These are phyloP conservation scores for Globisporangium middletonii DNA, from an alignment of 352 stramenopile genomes.

Conservation along the genomic window DNA sequence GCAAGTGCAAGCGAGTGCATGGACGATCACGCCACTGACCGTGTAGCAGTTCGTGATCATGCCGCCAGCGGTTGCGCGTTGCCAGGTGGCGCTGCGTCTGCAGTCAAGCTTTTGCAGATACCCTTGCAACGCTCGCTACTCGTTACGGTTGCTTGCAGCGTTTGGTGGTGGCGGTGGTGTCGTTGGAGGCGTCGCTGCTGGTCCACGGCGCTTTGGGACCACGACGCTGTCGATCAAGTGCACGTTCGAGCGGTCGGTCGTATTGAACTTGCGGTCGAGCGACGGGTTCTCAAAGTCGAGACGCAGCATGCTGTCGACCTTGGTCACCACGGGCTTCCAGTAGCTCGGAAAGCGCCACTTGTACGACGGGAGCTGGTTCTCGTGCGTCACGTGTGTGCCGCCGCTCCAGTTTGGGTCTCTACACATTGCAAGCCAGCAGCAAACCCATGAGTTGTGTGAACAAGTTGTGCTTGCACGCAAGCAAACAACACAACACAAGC, in stretches of 20 bases:
- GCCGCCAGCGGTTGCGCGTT: background rate
- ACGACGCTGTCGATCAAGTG: slow-evolving; percentile 73
- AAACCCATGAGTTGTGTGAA: background rate
- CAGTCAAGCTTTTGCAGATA: too few species aligned
- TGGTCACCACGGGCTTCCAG: slow-evolving; percentile 77
- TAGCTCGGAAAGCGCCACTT: slow-evolving; percentile 73
- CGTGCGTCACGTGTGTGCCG: slow-evolving; percentile 39
- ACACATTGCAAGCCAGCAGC: background rate
- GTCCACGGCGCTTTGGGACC: slow-evolving; percentile 28
- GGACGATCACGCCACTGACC: background rate
- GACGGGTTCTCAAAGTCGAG: slow-evolving; percentile 81
- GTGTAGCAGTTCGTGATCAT: background rate
- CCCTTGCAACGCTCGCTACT: background rate
- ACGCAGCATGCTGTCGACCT: slow-evolving; percentile 78
- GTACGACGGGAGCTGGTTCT: slow-evolving; percentile 61
- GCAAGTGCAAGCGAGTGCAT: background rate
- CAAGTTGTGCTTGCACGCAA: too few species aligned
- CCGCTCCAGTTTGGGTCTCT: slow-evolving; percentile 79
- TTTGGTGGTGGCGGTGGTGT: background rate
- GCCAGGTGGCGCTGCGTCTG: background rate
- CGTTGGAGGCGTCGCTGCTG: background rate
- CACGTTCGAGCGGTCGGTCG: slow-evolving; percentile 71
- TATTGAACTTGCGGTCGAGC: slow-evolving; percentile 70
- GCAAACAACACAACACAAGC: slow-evolving; percentile 8
- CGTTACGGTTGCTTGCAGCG: background rate